Percentiles rank a stretch among this genome's conserved stretches.
These are phyloP conservation scores for Clathrus columnatus DNA, from an alignment of 768 basidiomycete genomes.

Conservation along the genomic window DNA sequence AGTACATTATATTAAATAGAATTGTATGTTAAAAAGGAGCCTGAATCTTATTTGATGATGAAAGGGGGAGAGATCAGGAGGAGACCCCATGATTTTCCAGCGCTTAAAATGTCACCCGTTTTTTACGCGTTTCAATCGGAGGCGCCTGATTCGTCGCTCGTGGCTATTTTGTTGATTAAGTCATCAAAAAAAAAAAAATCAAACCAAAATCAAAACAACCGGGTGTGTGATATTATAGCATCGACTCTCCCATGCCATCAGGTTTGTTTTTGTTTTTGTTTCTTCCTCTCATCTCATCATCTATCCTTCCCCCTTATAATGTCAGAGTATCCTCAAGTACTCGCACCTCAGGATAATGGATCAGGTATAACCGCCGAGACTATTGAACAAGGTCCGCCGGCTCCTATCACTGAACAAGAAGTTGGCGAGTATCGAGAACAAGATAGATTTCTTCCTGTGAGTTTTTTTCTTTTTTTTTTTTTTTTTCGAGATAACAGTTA, in stretches of 20 bases:
- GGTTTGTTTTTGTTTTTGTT: background rate
- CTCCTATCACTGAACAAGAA: conserved; percentile 84
- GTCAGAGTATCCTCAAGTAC: conserved; percentile 10
- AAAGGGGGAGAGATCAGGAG: background rate
- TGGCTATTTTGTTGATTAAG: background rate
- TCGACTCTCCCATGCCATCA: conserved; percentile 7
- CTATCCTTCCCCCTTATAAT: background rate
- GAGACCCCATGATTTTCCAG: background rate
- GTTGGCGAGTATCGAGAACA: conserved; percentile 93
- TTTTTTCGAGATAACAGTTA: too few relatives aligned
- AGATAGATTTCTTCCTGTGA: conserved; percentile 88
- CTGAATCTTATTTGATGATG: background rate
- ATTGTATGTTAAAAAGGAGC: too few relatives aligned
- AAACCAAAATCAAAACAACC: too few relatives aligned
- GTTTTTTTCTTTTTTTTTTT: too few relatives aligned
- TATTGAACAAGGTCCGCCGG: conserved; percentile 37
- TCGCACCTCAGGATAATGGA: conserved; percentile 37
- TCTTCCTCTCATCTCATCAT: background rate
- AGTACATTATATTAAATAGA: too few relatives aligned
- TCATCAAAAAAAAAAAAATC: too few relatives aligned
- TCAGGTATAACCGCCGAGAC: conserved; percentile 22
- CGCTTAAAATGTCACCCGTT: too few relatives aligned
- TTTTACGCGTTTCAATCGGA: conserved; percentile 10
- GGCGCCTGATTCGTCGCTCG: conserved; percentile 9
- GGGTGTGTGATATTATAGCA: too few relatives aligned